A percentile compares a stretch with the other conserved stretches of the same genome.
These are phyloP conservation scores for Esteya vermicola DNA, from an alignment of 2,329 filamentous ascomycete species.

Conservation along the genomic window DNA sequence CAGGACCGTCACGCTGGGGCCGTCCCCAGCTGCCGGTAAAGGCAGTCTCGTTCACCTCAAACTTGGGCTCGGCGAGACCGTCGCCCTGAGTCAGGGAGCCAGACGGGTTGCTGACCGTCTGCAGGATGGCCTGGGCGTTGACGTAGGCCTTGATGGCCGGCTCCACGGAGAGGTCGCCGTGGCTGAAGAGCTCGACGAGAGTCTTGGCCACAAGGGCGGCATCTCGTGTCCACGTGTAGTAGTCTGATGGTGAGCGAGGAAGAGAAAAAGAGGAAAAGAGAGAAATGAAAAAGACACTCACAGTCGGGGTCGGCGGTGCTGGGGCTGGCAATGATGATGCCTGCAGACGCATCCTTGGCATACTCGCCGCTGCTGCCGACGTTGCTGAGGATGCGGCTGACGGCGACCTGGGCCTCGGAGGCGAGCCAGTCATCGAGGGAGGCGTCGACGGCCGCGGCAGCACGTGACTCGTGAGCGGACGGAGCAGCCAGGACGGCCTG, in stretches of 20 bases:
- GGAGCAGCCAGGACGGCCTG: no score
- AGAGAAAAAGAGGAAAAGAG: not conserved
- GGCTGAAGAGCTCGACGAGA: slow-evolving; percentile 50
- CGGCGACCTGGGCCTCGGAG: slow-evolving; percentile 35
- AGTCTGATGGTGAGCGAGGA: slow-evolving; percentile 26
- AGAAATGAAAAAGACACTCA: slow-evolving; percentile 18
- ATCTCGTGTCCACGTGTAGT: slow-evolving; percentile 68
- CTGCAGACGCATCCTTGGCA: slow-evolving; percentile 29
- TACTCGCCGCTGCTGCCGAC: slow-evolving; percentile 41
- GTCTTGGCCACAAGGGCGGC: slow-evolving; percentile 56
- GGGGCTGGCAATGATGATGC: slow-evolving; percentile 43
- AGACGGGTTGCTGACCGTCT: slow-evolving; percentile 55
- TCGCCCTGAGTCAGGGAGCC: slow-evolving; percentile 37
- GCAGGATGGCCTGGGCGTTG: slow-evolving; percentile 49
- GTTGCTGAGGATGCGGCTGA: slow-evolving; percentile 40
- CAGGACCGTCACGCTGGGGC: slow-evolving; percentile 67
- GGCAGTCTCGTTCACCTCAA: slow-evolving; percentile 45
- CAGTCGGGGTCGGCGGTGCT: slow-evolving; percentile 39
- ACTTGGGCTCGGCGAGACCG: slow-evolving; percentile 61
- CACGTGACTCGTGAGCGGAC: no score
- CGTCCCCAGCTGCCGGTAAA: slow-evolving; percentile 60
- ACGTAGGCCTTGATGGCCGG: slow-evolving; percentile 54
- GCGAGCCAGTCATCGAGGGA: no score
- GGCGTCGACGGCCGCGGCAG: no score
- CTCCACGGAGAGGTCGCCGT: slow-evolving; percentile 31